Base-by-base conservation (phyloP, 1,284 basidiomycete genomes). In the Neolentinus lepideus region DNA sequence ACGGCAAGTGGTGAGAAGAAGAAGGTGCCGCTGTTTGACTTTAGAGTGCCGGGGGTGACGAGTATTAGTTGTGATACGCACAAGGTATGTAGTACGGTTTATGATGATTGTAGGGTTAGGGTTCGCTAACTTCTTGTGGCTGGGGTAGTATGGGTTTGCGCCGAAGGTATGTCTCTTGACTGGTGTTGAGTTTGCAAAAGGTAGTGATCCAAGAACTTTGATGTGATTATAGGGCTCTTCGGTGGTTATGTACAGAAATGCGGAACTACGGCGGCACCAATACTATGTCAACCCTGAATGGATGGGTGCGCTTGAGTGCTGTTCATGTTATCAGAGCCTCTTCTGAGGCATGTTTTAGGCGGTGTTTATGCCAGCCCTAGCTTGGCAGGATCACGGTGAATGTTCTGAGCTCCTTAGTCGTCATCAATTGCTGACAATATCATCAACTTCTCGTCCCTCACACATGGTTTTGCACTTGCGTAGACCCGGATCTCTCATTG, bases 1-100 rank as follows among this genome's bases (percentile, higher is more conserved):
- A 25, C 4, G 6, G 47, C 8, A 22, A 29, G 8, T 9, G 47
- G 24, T 3, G n/a, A 16, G 10, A 21, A 26, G 21, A 29, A 29
- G 47, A 50, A 29, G 47, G 47, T 50, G 47, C 47, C 47, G 24
- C 27, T 50, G 22, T 97, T 96, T 64, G 94, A 97, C 70, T 98
- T 98, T 69, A 75, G 85, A n/a, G 85, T 97, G 0, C 77, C 81
- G 6, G 94, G 94, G 2, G 94, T 97, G 26, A 95, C 93, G 1
- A 86, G 84, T 62, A 90, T 95, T 56, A 92, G 88, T 59, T 94
- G 92, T 68, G 94, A 97, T 74, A 94, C 92, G 1, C 92, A 94
- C 73, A 94, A 94, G 74, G 89, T 91, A 63, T 57, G 72, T 57
- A 6, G 47, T 16, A 10, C 16, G 10, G 12, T 43, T 6, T 43